phyloP scores from a whole-genome alignment of 768 basidiomycete species.

The Kwoniella botswanensis region DNA sequence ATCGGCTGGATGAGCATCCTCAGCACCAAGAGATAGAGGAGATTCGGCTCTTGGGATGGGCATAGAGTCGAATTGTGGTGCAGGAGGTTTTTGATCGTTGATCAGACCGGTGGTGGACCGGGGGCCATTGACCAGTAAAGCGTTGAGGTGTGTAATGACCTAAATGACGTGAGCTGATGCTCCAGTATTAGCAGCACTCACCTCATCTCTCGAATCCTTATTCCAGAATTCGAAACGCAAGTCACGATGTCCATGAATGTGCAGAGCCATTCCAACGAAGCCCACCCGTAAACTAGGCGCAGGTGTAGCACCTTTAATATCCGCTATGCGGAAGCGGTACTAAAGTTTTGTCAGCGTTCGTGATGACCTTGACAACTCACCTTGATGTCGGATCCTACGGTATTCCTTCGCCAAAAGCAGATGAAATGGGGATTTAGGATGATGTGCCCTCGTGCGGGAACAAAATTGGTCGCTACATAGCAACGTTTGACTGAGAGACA shows the following conservation, averaged over 20 bases:
- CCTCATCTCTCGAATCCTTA: slow-evolving; percentile 61
- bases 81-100: slow-evolving; percentile 16
- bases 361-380: slow-evolving; percentile 27
- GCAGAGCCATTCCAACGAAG: slow-evolving; percentile 60
- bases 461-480: slow-evolving; percentile 44
- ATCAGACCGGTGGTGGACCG: slow-evolving; percentile 9
- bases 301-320: slow-evolving; percentile 60
- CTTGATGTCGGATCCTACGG: slow-evolving; percentile 52
- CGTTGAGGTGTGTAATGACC: slow-evolving; percentile 30
- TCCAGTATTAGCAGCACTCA: slow-evolving; percentile 10
- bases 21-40: background rate
- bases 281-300: slow-evolving; percentile 51
- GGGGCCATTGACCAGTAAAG: background rate
- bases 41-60: slow-evolving; percentile 6
- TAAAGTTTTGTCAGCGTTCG: slow-evolving; percentile 18
- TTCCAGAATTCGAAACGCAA: slow-evolving; percentile 65
- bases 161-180: background rate
- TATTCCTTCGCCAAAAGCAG: slow-evolving; percentile 55
- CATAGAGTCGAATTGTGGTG: slow-evolving; percentile 8
- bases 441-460: slow-evolving; percentile 56
- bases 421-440: slow-evolving; percentile 50
- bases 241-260: slow-evolving; percentile 62
- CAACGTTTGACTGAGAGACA: slow-evolving; percentile 51
- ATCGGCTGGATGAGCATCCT: slow-evolving; percentile 37
- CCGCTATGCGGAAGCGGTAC: slow-evolving; percentile 61